Evolutionary conservation across 306 rosid genomes (phyloP), one percentile per base, ranked within the genome.

Genomic region (Crotalaria pallida): DNA sequence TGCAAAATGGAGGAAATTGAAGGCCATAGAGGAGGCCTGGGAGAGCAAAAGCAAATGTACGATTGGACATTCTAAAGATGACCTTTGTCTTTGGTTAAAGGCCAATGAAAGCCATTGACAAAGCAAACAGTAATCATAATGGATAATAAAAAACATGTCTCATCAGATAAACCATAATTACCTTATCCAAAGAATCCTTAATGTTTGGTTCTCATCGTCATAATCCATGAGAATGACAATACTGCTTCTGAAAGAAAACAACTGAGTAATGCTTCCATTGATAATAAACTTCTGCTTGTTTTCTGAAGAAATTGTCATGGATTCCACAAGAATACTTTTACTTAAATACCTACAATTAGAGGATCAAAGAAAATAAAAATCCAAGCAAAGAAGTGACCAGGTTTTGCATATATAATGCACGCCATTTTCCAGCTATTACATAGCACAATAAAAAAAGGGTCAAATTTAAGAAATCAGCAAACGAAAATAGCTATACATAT

Each of bases 21-120:
- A 77, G 65, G 7, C 60, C 71, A 0, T 61, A 77, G 9, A 70
- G 8, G 34, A 61, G 67, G 26, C 81, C 77, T 3, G 77, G 76
- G 12, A 77, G 13, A 59, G n/a, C 72, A 4, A 77, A 18, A 5
- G 45, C 19, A 8, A 70, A 69, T 4, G 45, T 9, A 3, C 60
- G 61, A 4, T 9, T 2, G 10, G 31, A 58, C 0, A 62, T 9
- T 8, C 76, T 55, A 7, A 69, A 51, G 11, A 62, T 31, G 1
- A 55, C 67, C n/a, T 1, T 44, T 9, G 29, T 77, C 76, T 19
- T 53, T 62, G 12, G 72, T 36, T 6, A 77, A 1, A 0, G 72
- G 77, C 76, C 76, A 77, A 10, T 69, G 72, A 9, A 77, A 66
- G 2, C 41, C 60, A 10, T 47, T 26, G 0, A 62, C 57, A 10